phyloP scores from a whole-genome alignment of 495 filamentous ascomycete genomes.

The Thermochaetoides thermophila region DNA sequence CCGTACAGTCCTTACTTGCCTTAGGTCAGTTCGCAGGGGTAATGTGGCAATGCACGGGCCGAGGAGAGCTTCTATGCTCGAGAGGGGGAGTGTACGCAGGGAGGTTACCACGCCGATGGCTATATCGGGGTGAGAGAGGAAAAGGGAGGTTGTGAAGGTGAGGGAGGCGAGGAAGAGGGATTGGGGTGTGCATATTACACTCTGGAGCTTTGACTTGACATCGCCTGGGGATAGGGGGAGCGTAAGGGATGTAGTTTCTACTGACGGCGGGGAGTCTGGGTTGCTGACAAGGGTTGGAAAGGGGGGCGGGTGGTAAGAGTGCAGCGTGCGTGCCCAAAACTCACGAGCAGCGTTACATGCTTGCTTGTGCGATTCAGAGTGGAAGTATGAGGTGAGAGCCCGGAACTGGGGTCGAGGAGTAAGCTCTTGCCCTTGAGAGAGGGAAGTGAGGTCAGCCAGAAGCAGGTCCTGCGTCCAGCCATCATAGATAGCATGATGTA shows the following conservation, averaged over 20 bases:
- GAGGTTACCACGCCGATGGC: conserved; percentile 64
- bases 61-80: conserved; percentile 50
- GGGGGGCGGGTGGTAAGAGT: conserved; percentile 25
- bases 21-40: conserved; percentile 45
- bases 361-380: conserved; percentile 8
- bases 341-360: conserved; percentile 20
- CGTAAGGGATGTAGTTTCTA: conserved; percentile 1
- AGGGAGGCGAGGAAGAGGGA: conserved; percentile 58
- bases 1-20: conserved; percentile 28
- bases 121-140: no score
- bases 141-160: no score
- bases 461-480: conserved; percentile 72
- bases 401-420: conserved; percentile 37
- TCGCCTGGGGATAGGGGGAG: conserved; percentile 12
- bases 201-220: conserved; percentile 3
- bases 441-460: conserved; percentile 41
- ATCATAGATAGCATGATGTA: conserved; percentile 73
- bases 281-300: no score
- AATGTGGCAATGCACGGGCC: conserved; percentile 60
- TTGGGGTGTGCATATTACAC: conserved; percentile 29
- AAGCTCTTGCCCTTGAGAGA: conserved; percentile 18
- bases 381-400: conserved; percentile 28
- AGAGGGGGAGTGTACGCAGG: conserved; percentile 51
- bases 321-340: conserved; percentile 43
- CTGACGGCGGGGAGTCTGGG: no score